Percentiles rank a stretch among this genome's conserved stretches.
phyloP scores from a whole-genome alignment of 2,329 filamentous ascomycete species.

The Ilyonectria mors-panacis region DNA sequence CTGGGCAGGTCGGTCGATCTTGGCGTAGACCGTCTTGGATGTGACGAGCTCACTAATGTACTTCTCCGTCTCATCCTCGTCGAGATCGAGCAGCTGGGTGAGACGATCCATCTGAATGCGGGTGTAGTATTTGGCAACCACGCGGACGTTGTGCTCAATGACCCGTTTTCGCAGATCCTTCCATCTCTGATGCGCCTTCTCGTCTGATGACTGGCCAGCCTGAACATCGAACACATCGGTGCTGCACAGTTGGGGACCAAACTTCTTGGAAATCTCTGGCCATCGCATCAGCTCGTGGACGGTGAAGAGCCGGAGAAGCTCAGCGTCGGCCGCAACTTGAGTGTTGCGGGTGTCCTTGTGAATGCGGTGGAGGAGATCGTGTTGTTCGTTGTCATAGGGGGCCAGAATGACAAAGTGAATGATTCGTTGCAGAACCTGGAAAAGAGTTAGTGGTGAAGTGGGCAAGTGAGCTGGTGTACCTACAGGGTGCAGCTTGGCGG shows the following conservation, averaged over 20 bases:
- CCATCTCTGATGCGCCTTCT: slow-evolving; percentile 90
- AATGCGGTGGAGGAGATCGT: slow-evolving; percentile 95
- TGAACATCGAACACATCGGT: slow-evolving; percentile 90
- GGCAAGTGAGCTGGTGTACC: slow-evolving; percentile 51
- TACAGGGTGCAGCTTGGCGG: slow-evolving; percentile 87
- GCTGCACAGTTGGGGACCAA: slow-evolving; percentile 87
- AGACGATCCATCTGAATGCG: slow-evolving; percentile 93
- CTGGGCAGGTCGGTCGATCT: slow-evolving; percentile 94
- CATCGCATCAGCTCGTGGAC: slow-evolving; percentile 98
- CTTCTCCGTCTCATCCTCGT: slow-evolving; percentile 97
- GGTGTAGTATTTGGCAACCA: slow-evolving; percentile 98
- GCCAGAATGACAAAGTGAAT: slow-evolving; percentile 98
- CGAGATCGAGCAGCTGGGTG: slow-evolving; percentile 90
- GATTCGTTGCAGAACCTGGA: slow-evolving; percentile 88
- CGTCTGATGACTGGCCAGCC: slow-evolving; percentile 76
- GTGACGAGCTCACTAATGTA: slow-evolving; percentile 98
- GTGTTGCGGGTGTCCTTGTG: slow-evolving; percentile 86
- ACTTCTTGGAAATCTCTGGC: slow-evolving; percentile 92
- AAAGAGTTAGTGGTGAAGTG: slow-evolving; percentile 31
- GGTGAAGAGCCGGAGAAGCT: slow-evolving; percentile 94
- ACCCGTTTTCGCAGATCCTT: slow-evolving; percentile 96
- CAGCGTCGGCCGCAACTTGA: slow-evolving; percentile 83
- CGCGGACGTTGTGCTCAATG: slow-evolving; percentile 98
- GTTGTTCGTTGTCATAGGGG: slow-evolving; percentile 98
- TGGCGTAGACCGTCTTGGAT: slow-evolving; percentile 97